phyloP scores from a whole-genome alignment of 352 stramenopile genomes.

The Halophytophthora polymorphica region DNA sequence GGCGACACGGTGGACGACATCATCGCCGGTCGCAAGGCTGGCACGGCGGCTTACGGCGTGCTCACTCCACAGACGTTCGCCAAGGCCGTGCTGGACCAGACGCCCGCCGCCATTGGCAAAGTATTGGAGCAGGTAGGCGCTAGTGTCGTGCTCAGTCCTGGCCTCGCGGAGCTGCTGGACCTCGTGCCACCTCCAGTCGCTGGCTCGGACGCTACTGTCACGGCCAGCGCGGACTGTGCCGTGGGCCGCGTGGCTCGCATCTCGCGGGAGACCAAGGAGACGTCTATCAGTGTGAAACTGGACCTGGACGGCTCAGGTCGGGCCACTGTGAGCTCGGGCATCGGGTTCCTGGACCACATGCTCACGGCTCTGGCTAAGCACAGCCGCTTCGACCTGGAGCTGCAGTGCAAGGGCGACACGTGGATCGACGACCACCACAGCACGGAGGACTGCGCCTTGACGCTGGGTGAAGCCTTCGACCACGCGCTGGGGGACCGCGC shows the following conservation, averaged over 20 bases:
- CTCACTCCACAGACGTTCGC: slow-evolving; percentile 85
- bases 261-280: slow-evolving; percentile 92
- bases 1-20: slow-evolving; percentile 97
- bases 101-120: slow-evolving; percentile 37
- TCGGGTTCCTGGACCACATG: slow-evolving; percentile 93
- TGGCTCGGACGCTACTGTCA: background rate
- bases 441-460: slow-evolving; percentile 93
- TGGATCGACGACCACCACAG: slow-evolving; percentile 98
- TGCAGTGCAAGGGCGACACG: slow-evolving; percentile 91
- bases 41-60: slow-evolving; percentile 74
- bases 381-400: slow-evolving; percentile 86
- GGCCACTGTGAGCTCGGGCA: slow-evolving; percentile 84
- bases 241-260: slow-evolving; percentile 40
- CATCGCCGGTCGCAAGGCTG: slow-evolving; percentile 74
- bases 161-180: slow-evolving; percentile 82
- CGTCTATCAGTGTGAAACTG: slow-evolving; percentile 88
- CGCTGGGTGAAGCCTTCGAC: slow-evolving; percentile 91
- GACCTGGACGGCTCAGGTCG: slow-evolving; percentile 88
- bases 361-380: slow-evolving; percentile 88
- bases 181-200: slow-evolving; percentile 37
- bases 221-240: slow-evolving; percentile 6
- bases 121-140: slow-evolving; percentile 61
- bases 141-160: slow-evolving; percentile 58
- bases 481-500: slow-evolving; percentile 85
- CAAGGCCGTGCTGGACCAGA: slow-evolving; percentile 67